Conservation (phyloP, 345 rosid genomes). For the Crucihimalaya himalaica region DNA sequence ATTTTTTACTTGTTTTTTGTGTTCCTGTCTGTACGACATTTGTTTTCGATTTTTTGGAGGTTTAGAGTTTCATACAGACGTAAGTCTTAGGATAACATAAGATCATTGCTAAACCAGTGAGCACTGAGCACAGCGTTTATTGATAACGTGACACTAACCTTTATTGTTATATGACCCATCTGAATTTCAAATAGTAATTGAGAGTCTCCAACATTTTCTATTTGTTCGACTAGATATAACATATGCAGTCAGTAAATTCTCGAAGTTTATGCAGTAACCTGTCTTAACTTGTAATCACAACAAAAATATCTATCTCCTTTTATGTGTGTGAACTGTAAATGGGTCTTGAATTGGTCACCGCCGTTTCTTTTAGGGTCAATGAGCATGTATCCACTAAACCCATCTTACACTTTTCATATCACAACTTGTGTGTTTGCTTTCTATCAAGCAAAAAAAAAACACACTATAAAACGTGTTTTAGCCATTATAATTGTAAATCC, state of each 20-base stretch:
- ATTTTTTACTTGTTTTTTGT: neutral
- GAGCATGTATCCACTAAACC: slow-evolving; percentile 24
- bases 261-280: neutral
- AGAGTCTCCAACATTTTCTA: neutral
- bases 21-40: neutral
- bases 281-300: neutral
- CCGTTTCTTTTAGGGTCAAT: slow-evolving; percentile 24
- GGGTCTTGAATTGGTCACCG: slow-evolving; percentile 23
- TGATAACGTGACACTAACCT: neutral
- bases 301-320: neutral
- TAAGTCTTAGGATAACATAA: neutral
- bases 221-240: neutral
- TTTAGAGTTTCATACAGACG: neutral
- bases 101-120: neutral
- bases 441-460: neutral
- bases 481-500: neutral
- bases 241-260: neutral
- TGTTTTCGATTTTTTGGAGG: neutral
- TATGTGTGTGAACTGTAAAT: slow-evolving; percentile 11
- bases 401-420: slow-evolving; percentile 22
- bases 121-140: neutral
- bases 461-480: neutral
- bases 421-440: slow-evolving; percentile 22
- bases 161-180: neutral
- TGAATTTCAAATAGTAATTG: neutral